Percentiles rank a stretch among this genome's conserved stretches.
Conservation (phyloP, 768 basidiomycete genomes). For the Hygrocybe coccinea region DNA sequence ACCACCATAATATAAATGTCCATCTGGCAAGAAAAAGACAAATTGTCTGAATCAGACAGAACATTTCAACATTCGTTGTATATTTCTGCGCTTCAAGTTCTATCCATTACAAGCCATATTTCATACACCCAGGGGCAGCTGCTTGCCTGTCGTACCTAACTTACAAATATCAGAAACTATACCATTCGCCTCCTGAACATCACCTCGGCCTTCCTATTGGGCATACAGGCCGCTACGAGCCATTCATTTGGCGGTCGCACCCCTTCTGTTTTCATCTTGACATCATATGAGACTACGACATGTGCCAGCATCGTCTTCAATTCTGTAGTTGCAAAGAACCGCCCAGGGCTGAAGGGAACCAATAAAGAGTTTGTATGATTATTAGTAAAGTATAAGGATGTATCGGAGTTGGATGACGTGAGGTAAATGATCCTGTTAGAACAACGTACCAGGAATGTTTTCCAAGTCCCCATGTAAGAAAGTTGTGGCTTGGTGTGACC, state of each 20-base stretch:
- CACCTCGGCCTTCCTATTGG: background rate
- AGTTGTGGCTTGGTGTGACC: constrained; percentile 30
- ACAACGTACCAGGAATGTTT: constrained; percentile 7
- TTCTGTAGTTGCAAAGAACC: constrained; percentile 7
- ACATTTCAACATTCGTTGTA: too few species aligned
- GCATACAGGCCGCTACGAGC: constrained; percentile 6
- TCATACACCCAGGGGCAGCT: too few species aligned
- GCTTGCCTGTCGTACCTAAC: too few species aligned
- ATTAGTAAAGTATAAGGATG: too few species aligned
- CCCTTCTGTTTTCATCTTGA: background rate
- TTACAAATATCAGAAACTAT: too few species aligned
- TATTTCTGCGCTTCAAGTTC: too few species aligned
- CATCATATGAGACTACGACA: background rate
- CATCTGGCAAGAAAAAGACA: too few species aligned
- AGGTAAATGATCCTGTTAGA: background rate
- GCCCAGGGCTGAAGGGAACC: too few species aligned
- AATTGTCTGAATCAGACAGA: too few species aligned
- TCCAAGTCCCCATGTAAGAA: constrained; percentile 19
- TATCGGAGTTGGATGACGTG: too few species aligned
- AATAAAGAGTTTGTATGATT: background rate
- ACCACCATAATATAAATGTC: too few species aligned
- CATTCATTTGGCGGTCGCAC: background rate
- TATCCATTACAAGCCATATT: too few species aligned
- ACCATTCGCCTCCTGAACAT: constrained; percentile 1
- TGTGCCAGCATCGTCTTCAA: background rate